Base-by-base conservation (phyloP, 345 rosid species). In the Nephelium lappaceum region DNA sequence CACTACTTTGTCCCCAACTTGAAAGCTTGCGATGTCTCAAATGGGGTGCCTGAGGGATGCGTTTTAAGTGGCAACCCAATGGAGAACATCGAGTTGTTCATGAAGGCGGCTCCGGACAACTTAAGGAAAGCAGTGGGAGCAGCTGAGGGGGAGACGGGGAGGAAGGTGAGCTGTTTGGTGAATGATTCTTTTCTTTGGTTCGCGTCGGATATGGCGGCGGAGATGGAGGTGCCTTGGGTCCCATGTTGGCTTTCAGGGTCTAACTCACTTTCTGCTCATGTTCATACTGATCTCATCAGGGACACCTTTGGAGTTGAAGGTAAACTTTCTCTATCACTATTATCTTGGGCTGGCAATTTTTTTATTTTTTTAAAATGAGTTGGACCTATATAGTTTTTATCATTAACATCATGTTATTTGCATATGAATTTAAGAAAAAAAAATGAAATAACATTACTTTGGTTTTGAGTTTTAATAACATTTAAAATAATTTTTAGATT, bases 61-160 rank as follows among this genome's bases (percentile, higher is more conserved):
- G 73, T 73, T 43, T 74, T 79, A 10, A 11, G 41, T 3, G 86
- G 87, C 53, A 84, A 71, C 60, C 85, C 47, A 6, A 79, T 71
- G 71, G 87, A 82, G 81, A 71, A 67, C 41, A 82, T 87, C 1
- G 87, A 73, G 70, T 45, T 84, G 42, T 89, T 87, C 86, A 39
- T 89, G 67, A 63, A 67, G 38, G 83, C 84, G 0, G 92, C 85
- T 7, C 83, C 78, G 0, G 58, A 21, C 45, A 79, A 67, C 77
- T 78, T 87, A 58, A 49, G 67, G 75, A 41, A 73, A 47, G 87
- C 74, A 31, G 78, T 89, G 21, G 82, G 72, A 39, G 82, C 68
- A 4, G 87, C 85, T 7, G 86, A 62, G 71, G 80, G 65, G 1
- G 84, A 85, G 79, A 72, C 82, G 0, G 89, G 89, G 15, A 81